Evolutionary conservation across 208 protist genomes (phyloP).

Genomic region (Angomonas ambiguus): DNA sequence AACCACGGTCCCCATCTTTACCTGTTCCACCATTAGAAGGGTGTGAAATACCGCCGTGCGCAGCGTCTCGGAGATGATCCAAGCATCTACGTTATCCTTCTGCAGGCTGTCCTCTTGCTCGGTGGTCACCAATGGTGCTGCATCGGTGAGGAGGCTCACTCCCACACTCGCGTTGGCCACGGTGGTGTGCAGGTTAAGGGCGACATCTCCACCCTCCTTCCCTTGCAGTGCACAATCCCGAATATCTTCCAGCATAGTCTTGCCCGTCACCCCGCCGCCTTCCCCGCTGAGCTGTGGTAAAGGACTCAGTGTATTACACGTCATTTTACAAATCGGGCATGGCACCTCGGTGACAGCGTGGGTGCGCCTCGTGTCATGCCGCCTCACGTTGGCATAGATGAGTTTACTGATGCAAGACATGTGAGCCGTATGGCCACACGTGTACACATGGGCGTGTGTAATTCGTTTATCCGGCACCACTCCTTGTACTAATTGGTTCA

Average conservation of each 20-base stretch:
- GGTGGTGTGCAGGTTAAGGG: constrained; percentile 24
- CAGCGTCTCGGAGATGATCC: constrained; percentile 50
- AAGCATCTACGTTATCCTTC: constrained; percentile 25
- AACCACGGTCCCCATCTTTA: constrained; percentile 44
- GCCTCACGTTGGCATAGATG: not conserved
- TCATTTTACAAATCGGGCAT: constrained; percentile 70
- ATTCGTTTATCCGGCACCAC: constrained; percentile 11
- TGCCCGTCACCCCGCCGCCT: not conserved
- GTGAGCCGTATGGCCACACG: constrained; percentile 48
- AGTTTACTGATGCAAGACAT: constrained; percentile 26
- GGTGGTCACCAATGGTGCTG: constrained; percentile 12
- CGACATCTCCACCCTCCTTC: constrained; percentile 10
- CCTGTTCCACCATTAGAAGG: constrained; percentile 43
- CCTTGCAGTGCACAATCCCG: constrained; percentile 12
- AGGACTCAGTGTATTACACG: constrained; percentile 50
- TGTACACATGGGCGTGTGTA: constrained; percentile 25
- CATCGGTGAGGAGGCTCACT: constrained; percentile 23
- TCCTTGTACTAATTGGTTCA: constrained; percentile 11
- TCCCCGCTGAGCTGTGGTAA: constrained; percentile 31
- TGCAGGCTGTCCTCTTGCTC: constrained; percentile 38
- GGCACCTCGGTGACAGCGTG: constrained; percentile 51
- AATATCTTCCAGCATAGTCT: constrained; percentile 39
- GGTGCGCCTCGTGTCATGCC: constrained; percentile 26
- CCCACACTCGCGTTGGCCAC: constrained; percentile 47
- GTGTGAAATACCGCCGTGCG: constrained; percentile 40